Conservation (phyloP, 139 green algal species). For the Picochlorum costavermella region DNA sequence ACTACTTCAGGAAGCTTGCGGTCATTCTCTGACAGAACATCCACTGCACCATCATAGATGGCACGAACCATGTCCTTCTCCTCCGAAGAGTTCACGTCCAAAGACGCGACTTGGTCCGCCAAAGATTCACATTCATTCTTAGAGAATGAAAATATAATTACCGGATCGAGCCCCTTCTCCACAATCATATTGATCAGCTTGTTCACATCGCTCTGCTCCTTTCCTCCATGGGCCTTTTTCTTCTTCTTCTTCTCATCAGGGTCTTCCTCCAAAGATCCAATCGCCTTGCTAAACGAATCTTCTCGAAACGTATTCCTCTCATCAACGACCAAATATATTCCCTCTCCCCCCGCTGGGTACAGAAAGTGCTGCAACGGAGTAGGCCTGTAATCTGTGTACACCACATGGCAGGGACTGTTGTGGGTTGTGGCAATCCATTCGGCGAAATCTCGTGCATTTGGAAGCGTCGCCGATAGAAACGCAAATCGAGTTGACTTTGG, state of each 20-base stretch:
- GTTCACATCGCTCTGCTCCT: constrained; percentile 17
- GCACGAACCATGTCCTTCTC: constrained; percentile 51
- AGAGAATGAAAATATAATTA: constrained; percentile 75
- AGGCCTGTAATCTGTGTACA: constrained; percentile 77
- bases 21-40: constrained; percentile 55
- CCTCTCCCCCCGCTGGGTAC: constrained; percentile 53
- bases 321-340: constrained; percentile 63
- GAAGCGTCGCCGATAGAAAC: constrained; percentile 78
- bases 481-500: constrained; percentile 46
- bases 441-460: constrained; percentile 74
- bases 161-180: constrained; percentile 73
- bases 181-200: constrained; percentile 81
- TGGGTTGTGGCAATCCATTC: constrained; percentile 66
- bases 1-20: constrained; percentile 42
- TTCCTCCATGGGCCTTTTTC: constrained; percentile 11
- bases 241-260: constrained; percentile 8
- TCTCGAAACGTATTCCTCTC: constrained; percentile 49
- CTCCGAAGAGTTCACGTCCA: constrained; percentile 33
- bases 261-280: constrained; percentile 37
- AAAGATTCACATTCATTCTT: constrained; percentile 63
- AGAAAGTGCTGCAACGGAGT: constrained; percentile 76
- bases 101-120: constrained; percentile 21
- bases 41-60: constrained; percentile 59
- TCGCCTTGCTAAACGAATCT: constrained; percentile 59
- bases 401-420: constrained; percentile 47